A percentile compares a stretch with the other conserved stretches of the same genome.
Conservation (phyloP, 2,329 filamentous ascomycete species). For the Paracamarosporium sp. region DNA sequence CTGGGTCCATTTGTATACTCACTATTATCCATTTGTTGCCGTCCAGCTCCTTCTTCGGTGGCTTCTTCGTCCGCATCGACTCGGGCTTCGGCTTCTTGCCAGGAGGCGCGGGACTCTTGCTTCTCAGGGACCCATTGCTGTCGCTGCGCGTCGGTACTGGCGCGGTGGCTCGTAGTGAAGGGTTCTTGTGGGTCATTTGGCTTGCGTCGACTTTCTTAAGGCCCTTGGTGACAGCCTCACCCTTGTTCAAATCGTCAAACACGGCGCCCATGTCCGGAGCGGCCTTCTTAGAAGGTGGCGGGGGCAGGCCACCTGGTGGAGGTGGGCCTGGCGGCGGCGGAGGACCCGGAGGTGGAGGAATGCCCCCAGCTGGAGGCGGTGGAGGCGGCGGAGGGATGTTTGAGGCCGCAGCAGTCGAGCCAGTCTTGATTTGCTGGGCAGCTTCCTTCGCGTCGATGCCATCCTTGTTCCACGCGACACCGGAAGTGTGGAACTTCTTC, state of each 20-base stretch:
- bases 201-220: constrained; percentile 93
- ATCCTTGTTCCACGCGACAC: constrained; percentile 86
- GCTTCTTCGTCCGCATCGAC: constrained; percentile 57
- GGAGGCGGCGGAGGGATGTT: constrained; percentile 71
- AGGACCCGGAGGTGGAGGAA: constrained; percentile 68
- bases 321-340: constrained; percentile 58
- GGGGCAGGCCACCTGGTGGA: constrained; percentile 57
- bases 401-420: constrained; percentile 58
- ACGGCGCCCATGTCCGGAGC: constrained; percentile 78
- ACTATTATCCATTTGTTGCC: constrained; percentile 91
- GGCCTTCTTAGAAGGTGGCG: constrained; percentile 49
- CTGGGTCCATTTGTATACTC: constrained; percentile 38
- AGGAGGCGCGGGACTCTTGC: constrained; percentile 85
- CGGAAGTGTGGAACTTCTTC: constrained; percentile 79
- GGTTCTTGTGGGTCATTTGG: constrained; percentile 99
- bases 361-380: constrained; percentile 61
- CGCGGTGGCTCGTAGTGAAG: constrained; percentile 76
- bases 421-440: constrained; percentile 63
- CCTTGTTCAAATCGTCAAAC: constrained; percentile 90
- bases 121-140: constrained; percentile 60
- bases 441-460: constrained; percentile 74
- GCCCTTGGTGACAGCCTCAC: constrained; percentile 83
- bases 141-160: constrained; percentile 68
- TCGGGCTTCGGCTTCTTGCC: constrained; percentile 64
- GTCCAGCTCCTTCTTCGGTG: constrained; percentile 58